A percentile compares a stretch with the other conserved stretches of the same genome.
phyloP scores from a whole-genome alignment of 164 flowering plant genomes.

The Aristolochia californica region DNA sequence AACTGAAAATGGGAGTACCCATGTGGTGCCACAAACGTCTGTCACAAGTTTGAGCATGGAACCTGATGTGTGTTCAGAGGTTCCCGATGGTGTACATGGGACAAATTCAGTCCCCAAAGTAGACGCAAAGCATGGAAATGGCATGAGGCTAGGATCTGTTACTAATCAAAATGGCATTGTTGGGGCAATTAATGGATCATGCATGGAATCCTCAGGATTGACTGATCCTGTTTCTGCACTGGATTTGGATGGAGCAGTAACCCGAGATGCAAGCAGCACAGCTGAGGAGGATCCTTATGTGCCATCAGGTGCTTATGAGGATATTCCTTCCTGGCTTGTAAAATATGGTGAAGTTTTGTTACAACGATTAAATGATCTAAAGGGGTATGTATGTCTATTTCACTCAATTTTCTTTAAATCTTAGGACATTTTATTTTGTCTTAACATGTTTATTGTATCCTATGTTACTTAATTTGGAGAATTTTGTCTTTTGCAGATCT shows the following conservation, averaged over 20 bases:
- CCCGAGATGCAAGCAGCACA: neutral
- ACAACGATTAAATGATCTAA: slow-evolving; percentile 44
- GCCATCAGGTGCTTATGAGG: slow-evolving; percentile 10
- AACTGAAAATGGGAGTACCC: slow-evolving; percentile 13
- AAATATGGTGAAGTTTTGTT: slow-evolving; percentile 43
- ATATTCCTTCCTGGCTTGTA: slow-evolving; percentile 32
- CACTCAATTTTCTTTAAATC: neutral
- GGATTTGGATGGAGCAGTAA: slow-evolving; percentile 6
- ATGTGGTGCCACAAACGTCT: neutral
- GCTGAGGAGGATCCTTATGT: too few species aligned
- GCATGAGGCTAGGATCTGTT: slow-evolving; percentile 6
- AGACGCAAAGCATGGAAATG: slow-evolving; percentile 11
- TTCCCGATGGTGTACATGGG: slow-evolving; percentile 7
- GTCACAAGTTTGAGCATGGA: slow-evolving; percentile 9
- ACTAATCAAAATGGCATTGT: slow-evolving; percentile 8
- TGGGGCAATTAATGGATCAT: neutral
- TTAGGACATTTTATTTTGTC: too few species aligned
- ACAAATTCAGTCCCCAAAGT: slow-evolving; percentile 8
- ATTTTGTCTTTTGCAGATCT: neutral
- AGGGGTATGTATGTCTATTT: slow-evolving; percentile 28
- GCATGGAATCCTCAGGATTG: neutral
- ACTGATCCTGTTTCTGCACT: neutral
- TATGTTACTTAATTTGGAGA: neutral
- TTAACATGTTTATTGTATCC: neutral
- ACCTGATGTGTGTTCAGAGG: slow-evolving; percentile 9